Base-by-base conservation (phyloP, 352 stramenopile species). In the Pythium pyrilobum region DNA sequence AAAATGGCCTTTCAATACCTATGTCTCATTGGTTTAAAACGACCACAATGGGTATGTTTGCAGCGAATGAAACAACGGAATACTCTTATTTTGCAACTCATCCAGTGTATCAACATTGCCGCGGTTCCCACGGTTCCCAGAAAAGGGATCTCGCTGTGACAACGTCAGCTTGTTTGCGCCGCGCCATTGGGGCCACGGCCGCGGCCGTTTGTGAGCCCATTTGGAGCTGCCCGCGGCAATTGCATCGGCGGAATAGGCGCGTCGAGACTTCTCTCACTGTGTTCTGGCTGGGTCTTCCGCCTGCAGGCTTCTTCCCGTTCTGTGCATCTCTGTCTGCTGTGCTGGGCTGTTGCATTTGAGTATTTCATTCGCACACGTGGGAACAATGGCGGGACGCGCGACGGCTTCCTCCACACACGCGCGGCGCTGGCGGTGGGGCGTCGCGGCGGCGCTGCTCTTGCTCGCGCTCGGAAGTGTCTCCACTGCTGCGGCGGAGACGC, bases 211-310 rank as follows among this genome's bases (percentile, higher is more conserved):
- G 11, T 28, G 12, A 31, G 18, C 32, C 45, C 45, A 36, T 18
- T 32, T 38, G 36, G 36, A 48, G 36, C 43, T 20, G 24, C 46
- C 33, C 18, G 20, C 23, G 13, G 31, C n/a, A 16, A 33, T 46
- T 39, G 24, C 55, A 61, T 52, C 55, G 40, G 55, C 55, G 55
- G 55, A 62, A 62, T 56, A 62, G 46, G 46, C 51, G 27, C 32
- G 28, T 15, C n/a, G n/a, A n/a, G n/a, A n/a, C n/a, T n/a, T n/a
- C n/a, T n/a, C n/a, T n/a, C n/a, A n/a, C n/a, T n/a, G n/a, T n/a
- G n/a, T n/a, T n/a, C n/a, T n/a, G n/a, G n/a, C n/a, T n/a, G n/a
- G n/a, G n/a, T n/a, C n/a, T n/a, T n/a, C n/a, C n/a, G n/a, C n/a
- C n/a, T n/a, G n/a, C n/a, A n/a, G n/a, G n/a, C n/a, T n/a, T n/a